phyloP scores from a whole-genome alignment of 192 early-diverging fungal species.

The Geosiphon pyriformis region DNA sequence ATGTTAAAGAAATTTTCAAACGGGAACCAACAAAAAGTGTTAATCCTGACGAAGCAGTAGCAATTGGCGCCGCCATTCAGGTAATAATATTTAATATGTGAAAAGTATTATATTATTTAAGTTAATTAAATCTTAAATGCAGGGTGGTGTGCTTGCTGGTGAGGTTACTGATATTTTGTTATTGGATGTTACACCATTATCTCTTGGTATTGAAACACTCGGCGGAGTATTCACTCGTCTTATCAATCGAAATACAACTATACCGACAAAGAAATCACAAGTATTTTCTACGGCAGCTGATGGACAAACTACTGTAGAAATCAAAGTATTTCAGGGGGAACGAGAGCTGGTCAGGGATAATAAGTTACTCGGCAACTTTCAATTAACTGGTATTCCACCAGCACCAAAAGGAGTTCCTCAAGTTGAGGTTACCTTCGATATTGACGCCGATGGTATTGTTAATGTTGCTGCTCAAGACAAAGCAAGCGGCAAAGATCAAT shows the following conservation, averaged over 20 bases:
- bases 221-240: conserved; percentile 97
- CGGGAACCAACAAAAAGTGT: conserved; percentile 90
- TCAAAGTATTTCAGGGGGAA: conserved; percentile 98
- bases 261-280: conserved; percentile 99
- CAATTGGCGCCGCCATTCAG: conserved; percentile 97
- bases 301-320: conserved; percentile 95
- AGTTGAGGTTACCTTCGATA: conserved; percentile 98
- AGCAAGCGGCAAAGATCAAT: conserved; percentile 92
- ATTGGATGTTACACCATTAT: conserved; percentile 95
- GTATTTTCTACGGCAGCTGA: conserved; percentile 98
- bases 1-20: conserved; percentile 84
- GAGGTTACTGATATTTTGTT: conserved; percentile 94
- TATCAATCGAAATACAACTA: conserved; percentile 97
- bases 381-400: conserved; percentile 88
- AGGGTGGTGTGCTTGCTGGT: conserved; percentile 92
- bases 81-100: not conserved
- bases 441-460: conserved; percentile 99
- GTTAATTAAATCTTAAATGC: not conserved
- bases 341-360: conserved; percentile 96
- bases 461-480: conserved; percentile 97
- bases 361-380: conserved; percentile 98
- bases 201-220: conserved; percentile 96
- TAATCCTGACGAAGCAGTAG: conserved; percentile 98
- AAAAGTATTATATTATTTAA: not conserved
- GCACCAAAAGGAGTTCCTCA: conserved; percentile 97